These are phyloP conservation scores for Poa annua DNA, from an alignment of 176 grass and related monocot genomes.

Conservation along the genomic window DNA sequence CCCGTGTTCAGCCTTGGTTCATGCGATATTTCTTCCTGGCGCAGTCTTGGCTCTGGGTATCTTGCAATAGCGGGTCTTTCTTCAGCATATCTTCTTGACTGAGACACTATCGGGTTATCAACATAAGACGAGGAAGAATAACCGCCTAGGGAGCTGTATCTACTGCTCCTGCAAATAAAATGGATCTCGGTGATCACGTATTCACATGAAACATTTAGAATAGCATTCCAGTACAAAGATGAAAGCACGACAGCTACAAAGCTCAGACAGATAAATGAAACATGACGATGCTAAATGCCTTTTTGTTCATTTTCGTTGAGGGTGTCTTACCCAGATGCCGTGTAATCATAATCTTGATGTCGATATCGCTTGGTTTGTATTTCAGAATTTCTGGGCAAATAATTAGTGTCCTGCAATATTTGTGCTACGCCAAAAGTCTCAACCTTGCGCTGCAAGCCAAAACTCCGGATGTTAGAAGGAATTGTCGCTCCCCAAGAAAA, in stretches of 20 bases:
- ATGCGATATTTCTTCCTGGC: constrained; percentile 18
- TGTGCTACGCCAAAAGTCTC: constrained; percentile 50
- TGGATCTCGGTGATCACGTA: constrained; percentile 7
- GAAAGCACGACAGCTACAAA: not conserved
- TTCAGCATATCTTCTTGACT: constrained; percentile 55
- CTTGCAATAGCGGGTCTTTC: constrained; percentile 22
- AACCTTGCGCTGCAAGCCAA: constrained; percentile 60
- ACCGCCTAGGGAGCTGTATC: constrained; percentile 43
- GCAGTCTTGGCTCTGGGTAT: constrained; percentile 33
- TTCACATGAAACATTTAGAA: constrained; percentile 32
- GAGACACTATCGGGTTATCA: constrained; percentile 48
- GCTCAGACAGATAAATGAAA: not conserved
- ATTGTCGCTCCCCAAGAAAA: not conserved
- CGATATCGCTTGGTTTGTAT: constrained; percentile 33
- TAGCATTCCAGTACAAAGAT: not conserved
- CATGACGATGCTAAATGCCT: not conserved
- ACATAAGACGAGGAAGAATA: constrained; percentile 47
- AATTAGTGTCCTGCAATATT: constrained; percentile 36
- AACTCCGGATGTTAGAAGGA: constrained; percentile 19
- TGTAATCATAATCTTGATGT: constrained; percentile 54
- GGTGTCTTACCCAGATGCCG: constrained; percentile 40
- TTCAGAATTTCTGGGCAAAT: constrained; percentile 52
- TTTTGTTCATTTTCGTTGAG: constrained; percentile 20
- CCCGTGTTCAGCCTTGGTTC: constrained; percentile 42
- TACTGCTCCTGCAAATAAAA: constrained; percentile 60